A percentile compares a stretch with the other conserved stretches of the same genome.
These are phyloP conservation scores for Ceratonia siliqua DNA, from an alignment of 306 rosid species.

Conservation along the genomic window DNA sequence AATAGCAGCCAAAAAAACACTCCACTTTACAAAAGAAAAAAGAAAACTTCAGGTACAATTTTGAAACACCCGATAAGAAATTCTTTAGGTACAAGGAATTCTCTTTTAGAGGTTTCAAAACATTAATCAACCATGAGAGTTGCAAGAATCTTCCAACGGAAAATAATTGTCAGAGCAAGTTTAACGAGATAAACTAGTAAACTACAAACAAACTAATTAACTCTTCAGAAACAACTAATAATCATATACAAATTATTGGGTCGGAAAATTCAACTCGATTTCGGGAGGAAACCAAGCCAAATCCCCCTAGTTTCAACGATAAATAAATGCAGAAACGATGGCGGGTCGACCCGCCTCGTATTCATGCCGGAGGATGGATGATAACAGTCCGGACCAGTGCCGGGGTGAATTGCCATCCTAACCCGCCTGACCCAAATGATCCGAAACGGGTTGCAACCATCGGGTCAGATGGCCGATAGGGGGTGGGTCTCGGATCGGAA, in stretches of 20 bases:
- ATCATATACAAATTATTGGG: too few species aligned
- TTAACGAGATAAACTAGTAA: too few species aligned
- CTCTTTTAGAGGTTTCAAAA: neutral
- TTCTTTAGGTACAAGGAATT: neutral
- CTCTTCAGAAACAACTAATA: too few species aligned
- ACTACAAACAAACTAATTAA: too few species aligned
- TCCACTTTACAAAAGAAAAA: neutral
- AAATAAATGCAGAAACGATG: too few species aligned
- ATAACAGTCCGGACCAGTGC: neutral
- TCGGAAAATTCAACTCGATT: too few species aligned
- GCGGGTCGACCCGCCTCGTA: conserved; percentile 9
- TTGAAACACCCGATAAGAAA: neutral
- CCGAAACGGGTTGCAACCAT: neutral
- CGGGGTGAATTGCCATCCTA: neutral
- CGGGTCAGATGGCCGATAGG: conserved; percentile 9
- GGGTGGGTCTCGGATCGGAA: conserved; percentile 9
- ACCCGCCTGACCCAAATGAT: conserved; percentile 4
- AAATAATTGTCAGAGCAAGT: too few species aligned
- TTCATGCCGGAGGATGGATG: neutral
- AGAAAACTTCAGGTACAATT: neutral
- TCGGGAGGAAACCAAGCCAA: too few species aligned
- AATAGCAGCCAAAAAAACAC: neutral
- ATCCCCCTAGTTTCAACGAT: too few species aligned
- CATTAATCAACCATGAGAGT: too few species aligned
- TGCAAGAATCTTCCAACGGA: too few species aligned